Conservation (phyloP, 2,329 filamentous ascomycete genomes). For the Tolypocladium paradoxum region DNA sequence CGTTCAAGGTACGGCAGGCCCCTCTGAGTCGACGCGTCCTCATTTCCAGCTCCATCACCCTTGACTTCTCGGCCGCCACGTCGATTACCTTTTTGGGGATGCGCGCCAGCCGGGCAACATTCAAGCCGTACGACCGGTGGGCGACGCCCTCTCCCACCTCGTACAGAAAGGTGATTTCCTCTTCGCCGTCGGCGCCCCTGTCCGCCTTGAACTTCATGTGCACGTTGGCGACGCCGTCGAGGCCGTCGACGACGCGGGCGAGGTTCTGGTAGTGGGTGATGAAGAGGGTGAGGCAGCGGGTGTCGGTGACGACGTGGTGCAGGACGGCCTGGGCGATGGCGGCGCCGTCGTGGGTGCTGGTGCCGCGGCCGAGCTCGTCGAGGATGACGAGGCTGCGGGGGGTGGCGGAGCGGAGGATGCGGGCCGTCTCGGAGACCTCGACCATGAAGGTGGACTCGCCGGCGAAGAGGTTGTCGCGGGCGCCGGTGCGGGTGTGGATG, state of each 20-base stretch:
- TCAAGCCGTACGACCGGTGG: constrained; percentile 87
- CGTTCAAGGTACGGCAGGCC: constrained; percentile 28
- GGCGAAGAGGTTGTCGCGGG: constrained; percentile 89
- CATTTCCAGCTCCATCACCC: constrained; percentile 67
- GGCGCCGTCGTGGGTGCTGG: constrained; percentile 89
- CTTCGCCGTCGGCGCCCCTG: constrained; percentile 37
- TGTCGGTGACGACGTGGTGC: constrained; percentile 66
- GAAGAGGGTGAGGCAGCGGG: constrained; percentile 75
- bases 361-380: constrained; percentile 89
- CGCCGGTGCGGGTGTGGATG: constrained; percentile 91
- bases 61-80: constrained; percentile 67
- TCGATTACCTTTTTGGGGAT: constrained; percentile 70
- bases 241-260: constrained; percentile 55
- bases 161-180: constrained; percentile 89
- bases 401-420: constrained; percentile 83
- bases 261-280: constrained; percentile 97
- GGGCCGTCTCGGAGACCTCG: constrained; percentile 82
- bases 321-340: constrained; percentile 91
- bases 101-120: constrained; percentile 78
- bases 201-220: constrained; percentile 76
- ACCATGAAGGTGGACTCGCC: constrained; percentile 98
- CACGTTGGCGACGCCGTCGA: constrained; percentile 68
- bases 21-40: constrained; percentile 49
- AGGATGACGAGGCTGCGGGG: constrained; percentile 79
- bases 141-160: constrained; percentile 85